Conservation (phyloP, 345 rosid genomes). For the Eucalyptus curtisii region DNA sequence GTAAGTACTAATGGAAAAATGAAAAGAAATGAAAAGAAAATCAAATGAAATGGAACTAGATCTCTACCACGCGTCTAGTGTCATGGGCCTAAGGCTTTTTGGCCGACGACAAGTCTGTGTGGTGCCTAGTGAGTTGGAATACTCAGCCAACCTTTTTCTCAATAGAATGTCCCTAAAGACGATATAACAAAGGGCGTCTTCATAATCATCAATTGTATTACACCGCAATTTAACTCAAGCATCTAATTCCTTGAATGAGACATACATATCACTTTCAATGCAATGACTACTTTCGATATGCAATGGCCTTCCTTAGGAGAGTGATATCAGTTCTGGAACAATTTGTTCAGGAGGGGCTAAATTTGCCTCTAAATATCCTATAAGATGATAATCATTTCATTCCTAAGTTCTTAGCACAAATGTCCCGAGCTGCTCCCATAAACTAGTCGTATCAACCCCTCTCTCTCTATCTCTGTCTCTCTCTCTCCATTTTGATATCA, state of each 20-base stretch:
- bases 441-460: not conserved
- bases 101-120: not conserved
- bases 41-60: not conserved
- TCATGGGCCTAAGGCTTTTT: accelerated
- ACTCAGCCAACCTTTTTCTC: not conserved
- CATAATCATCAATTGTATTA: not conserved
- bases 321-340: accelerated
- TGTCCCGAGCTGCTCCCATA: not conserved
- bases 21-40: not conserved
- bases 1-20: not conserved
- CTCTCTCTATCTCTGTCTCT: no score
- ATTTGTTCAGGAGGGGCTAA: not conserved
- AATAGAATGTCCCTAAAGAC: not conserved
- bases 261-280: not conserved
- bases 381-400: not conserved
- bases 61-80: not conserved
- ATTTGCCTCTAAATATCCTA: not conserved
- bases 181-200: not conserved
- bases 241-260: not conserved
- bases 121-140: not conserved
- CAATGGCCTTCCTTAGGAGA: not conserved
- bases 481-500: not conserved
- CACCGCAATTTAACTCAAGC: not conserved
- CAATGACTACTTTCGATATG: no score
- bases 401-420: not conserved